These are phyloP conservation scores for Diutina pseudorugosa DNA, from an alignment of 1,139 yeast genomes.

Conservation along the genomic window DNA sequence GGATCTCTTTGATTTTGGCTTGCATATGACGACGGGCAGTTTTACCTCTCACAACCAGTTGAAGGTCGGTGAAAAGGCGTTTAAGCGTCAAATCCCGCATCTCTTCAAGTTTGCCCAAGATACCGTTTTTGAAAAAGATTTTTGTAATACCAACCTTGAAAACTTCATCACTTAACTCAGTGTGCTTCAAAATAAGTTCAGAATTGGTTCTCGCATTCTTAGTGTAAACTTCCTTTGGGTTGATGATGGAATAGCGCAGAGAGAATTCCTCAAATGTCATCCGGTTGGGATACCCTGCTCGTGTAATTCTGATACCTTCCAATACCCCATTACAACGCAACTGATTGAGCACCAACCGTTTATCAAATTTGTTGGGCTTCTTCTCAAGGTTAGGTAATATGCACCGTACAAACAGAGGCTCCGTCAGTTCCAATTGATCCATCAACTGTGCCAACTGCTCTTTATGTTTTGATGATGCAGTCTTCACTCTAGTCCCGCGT, in stretches of 20 bases:
- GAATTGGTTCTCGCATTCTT: conserved; percentile 50
- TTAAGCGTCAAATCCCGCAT: conserved; percentile 58
- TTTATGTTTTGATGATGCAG: conserved; percentile 79
- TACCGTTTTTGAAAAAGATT: conserved; percentile 89
- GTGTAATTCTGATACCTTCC: conserved; percentile 93
- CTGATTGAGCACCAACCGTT: conserved; percentile 71
- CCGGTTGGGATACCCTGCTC: conserved; percentile 95
- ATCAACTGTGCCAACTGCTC: conserved; percentile 69
- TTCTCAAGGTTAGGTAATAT: conserved; percentile 81
- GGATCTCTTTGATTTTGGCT: conserved; percentile 43
- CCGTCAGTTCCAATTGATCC: conserved; percentile 66
- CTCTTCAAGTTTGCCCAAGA: conserved; percentile 76
- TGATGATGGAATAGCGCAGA: conserved; percentile 59
- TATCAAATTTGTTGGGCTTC: conserved; percentile 60
- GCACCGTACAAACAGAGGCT: conserved; percentile 95
- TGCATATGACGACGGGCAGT: conserved; percentile 42
- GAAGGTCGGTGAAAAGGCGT: conserved; percentile 46
- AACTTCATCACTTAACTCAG: conserved; percentile 48
- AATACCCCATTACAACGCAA: conserved; percentile 93
- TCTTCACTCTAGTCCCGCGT: conserved; percentile 36
- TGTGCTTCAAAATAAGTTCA: conserved; percentile 49
- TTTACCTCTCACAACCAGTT: conserved; percentile 57
- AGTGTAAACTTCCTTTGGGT: conserved; percentile 33
- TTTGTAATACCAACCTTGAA: conserved; percentile 80
- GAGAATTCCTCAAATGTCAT: conserved; percentile 74